Conservation (phyloP, 129 eudicot genomes). For the Centaurea solstitialis region DNA sequence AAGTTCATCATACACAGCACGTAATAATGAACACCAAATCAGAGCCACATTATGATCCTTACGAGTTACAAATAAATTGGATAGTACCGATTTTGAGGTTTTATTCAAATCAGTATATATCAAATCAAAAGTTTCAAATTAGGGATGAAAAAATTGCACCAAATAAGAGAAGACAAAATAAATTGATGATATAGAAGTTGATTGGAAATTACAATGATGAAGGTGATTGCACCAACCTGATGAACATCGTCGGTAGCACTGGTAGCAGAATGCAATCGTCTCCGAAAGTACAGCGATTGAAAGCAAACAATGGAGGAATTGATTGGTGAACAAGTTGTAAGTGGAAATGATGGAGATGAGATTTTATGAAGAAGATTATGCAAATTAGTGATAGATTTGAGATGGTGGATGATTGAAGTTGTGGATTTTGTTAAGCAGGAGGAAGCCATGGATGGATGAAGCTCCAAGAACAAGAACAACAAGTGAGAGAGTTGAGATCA, state of each 20-base stretch:
- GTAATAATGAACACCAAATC: not conserved
- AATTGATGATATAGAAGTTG: not conserved
- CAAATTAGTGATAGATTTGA: not conserved
- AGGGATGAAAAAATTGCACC: not conserved
- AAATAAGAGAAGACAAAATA: not conserved
- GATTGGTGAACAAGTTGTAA: not conserved
- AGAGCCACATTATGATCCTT: not conserved
- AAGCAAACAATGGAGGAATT: not conserved
- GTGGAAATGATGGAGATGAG: slow-evolving; percentile 8
- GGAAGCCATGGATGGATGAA: slow-evolving; percentile 29
- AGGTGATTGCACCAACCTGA: slow-evolving; percentile 18
- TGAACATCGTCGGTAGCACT: not conserved
- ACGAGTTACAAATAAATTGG: too few species aligned
- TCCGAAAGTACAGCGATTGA: not conserved
- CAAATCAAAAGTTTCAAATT: not conserved
- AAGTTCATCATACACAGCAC: not conserved
- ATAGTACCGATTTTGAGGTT: not conserved
- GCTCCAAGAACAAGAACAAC: not conserved
- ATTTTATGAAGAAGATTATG: slow-evolving; percentile 1
- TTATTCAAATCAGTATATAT: not conserved
- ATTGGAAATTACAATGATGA: slow-evolving; percentile 5
- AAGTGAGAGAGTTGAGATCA: not conserved
- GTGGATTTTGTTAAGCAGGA: slow-evolving; percentile 27
- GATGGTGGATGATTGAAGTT: slow-evolving; percentile 8
- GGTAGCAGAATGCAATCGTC: slow-evolving; percentile 23